Conservation (phyloP, 331 rosid genomes). For the Dryas integrifolia region DNA sequence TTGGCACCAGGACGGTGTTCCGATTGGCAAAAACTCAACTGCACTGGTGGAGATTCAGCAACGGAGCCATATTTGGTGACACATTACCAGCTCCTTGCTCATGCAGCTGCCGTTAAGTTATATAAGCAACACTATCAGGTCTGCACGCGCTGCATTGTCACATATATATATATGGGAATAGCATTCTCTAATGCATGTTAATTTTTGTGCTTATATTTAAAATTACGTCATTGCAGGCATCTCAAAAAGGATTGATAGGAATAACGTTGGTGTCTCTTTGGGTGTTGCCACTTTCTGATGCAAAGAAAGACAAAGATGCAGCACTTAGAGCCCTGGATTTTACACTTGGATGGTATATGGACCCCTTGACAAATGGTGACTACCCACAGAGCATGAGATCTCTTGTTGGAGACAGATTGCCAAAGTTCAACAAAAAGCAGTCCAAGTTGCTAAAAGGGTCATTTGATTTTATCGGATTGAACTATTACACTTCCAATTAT, state of each 20-base stretch:
- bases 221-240: constrained; percentile 2
- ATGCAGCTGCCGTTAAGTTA: constrained; percentile 28
- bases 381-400: constrained; percentile 35
- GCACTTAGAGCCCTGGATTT: constrained; percentile 47
- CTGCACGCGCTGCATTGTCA: not conserved
- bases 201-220: too few relatives aligned
- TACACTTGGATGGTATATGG: constrained; percentile 57
- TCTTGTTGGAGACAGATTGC: constrained; percentile 30
- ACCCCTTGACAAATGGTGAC: constrained; percentile 36
- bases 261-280: constrained; percentile 32
- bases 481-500: constrained; percentile 32
- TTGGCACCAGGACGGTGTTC: constrained; percentile 37
- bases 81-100: constrained; percentile 34
- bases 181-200: too few relatives aligned
- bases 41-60: constrained; percentile 30
- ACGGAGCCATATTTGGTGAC: constrained; percentile 35
- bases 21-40: constrained; percentile 16
- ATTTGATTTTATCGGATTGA: constrained; percentile 37
- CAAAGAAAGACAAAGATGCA: constrained; percentile 25
- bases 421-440: constrained; percentile 26
- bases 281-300: constrained; percentile 31
- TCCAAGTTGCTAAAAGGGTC: constrained; percentile 27
- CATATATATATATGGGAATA: too few relatives aligned
- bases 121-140: constrained; percentile 31
- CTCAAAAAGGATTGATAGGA: constrained; percentile 46